Base-by-base conservation (phyloP, 2,329 filamentous ascomycete genomes). In the Sporothrix mexicana region DNA sequence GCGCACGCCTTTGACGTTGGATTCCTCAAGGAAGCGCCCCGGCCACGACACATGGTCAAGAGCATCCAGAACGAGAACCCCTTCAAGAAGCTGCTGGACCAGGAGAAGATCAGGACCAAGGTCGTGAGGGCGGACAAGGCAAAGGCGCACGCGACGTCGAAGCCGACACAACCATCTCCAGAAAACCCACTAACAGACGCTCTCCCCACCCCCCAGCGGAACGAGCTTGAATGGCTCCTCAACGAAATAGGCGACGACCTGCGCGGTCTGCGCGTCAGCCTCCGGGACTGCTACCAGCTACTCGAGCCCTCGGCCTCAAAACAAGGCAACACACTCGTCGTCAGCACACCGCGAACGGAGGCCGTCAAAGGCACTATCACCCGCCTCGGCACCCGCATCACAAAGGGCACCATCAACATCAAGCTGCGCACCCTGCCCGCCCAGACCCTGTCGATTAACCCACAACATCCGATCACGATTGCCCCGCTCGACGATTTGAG, bases 311-410 rank as follows among this genome's bases (percentile, higher is more conserved):
- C 91, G 75, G 94, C 95, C 1, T 88, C 91, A 75, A 94, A 97
- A 79, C 91, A 92, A 0, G 94, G 94, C 9, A 95, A 91, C 77
- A 99, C 95, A 0, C 88, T 99, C 41, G 95, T 96, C 43, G 87
- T 99, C 76, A 96, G 93, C 74, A 97, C 95, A 15, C 88, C 92
- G 72, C 89, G 95, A 72, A 95, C 93, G 72, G 96, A 99, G 83
- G 90, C 88, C 76, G 90, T 98, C 75, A 99, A 99, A 81, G 96
- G 96, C 20, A 93, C 94, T 77, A 89, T 98, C 74, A 98, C 95
- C 0, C 90, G 96, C 71, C 90, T 97, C 49, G 96, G 96, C 53
- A 93, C 93, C n/a, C 90, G 92, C 69, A 92, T 99, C 75, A 92
- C 97, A 75, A 97, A 97, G 81, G 95, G 94, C 76, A 91, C 92